Evolutionary conservation across 169 alveolate species (phyloP), one percentile per base, ranked within the genome.

Genomic region (Perkinsus olseni): DNA sequence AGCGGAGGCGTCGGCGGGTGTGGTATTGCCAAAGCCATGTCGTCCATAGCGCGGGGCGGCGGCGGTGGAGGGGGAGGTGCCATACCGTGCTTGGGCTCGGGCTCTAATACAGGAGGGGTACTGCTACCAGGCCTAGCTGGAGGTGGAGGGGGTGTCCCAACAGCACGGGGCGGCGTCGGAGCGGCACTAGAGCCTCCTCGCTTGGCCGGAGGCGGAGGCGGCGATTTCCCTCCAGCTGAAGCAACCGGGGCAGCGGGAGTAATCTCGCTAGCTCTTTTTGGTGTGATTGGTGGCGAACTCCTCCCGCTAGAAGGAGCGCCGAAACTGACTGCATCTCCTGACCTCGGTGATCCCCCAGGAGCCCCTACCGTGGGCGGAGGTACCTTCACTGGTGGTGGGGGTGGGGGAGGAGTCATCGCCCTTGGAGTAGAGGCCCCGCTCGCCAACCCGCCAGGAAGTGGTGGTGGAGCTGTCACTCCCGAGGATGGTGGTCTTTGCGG

Each of bases 31-130:
- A 90, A 90, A 21, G 36, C 92, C n/a, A 34, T 28, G 3, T 38
- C 92, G 10, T 36, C 38, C 39, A 31, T 11, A 36, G 48, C 45
- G 40, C 50, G 48, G 4, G 92, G 92, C 31, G 48, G 48, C 31
- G 92, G 39, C 3, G 92, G 92, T 24, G 92, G 92, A 36, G 92
- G 92, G 24, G 50, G 50, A 28, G 39, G 92, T 34, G 48, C 50
- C 39, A 38, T 38, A 6, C 92, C 92, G 92, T 28, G 48, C 92
- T 34, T 90, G 92, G 92, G 48, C 92, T 36, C 92, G 92, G 92
- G 92, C 8, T 90, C 48, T 4, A 90, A 37, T 11, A 38, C 92
- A 31, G 92, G 92, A 34, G 92, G 92, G 40, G 36, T 36, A 3
- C 92, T 45, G 62, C 62, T 45, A 10, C 62, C 62, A 10, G 62